phyloP scores from a whole-genome alignment of 2,329 filamentous ascomycete species.

The Cryphonectria carpinicola region DNA sequence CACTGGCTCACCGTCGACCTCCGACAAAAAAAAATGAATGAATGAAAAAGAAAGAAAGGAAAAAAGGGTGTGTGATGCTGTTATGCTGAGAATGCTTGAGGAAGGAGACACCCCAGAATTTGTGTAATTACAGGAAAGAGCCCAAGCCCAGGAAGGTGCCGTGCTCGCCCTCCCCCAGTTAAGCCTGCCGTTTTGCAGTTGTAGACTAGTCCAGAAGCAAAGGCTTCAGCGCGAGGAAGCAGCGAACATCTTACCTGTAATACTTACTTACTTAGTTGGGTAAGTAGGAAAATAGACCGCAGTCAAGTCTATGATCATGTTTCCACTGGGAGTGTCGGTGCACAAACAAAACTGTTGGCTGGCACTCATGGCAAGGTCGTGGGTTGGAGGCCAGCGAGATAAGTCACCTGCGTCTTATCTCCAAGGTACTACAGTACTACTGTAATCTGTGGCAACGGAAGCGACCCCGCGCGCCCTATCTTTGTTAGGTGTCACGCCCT shows the following conservation, averaged over 20 bases:
- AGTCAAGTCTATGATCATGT: too few relatives aligned
- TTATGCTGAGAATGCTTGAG: too few relatives aligned
- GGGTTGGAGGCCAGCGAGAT: neutral
- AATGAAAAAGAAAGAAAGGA: too few relatives aligned
- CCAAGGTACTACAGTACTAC: constrained; percentile 1
- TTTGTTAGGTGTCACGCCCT: constrained; percentile 10
- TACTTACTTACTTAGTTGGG: too few relatives aligned
- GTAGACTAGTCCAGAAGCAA: neutral
- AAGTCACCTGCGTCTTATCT: constrained; percentile 7
- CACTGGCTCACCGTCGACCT: too few relatives aligned
- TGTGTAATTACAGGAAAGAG: neutral
- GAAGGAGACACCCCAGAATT: too few relatives aligned
- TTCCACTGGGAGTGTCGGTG: too few relatives aligned
- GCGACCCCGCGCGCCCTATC: constrained; percentile 13
- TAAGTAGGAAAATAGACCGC: too few relatives aligned
- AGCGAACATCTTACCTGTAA: too few relatives aligned
- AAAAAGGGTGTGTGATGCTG: neutral
- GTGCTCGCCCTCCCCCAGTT: neutral
- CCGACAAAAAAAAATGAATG: too few relatives aligned
- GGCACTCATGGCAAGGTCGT: neutral
- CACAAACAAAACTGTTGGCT: neutral
- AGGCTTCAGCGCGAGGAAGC: neutral
- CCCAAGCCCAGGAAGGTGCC: neutral
- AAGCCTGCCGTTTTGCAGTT: neutral
- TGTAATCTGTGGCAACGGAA: constrained; percentile 14